Percentiles rank a stretch among this genome's conserved stretches.
Conservation (phyloP, 306 rosid genomes). For the Dalbergia cochinchinensis region DNA sequence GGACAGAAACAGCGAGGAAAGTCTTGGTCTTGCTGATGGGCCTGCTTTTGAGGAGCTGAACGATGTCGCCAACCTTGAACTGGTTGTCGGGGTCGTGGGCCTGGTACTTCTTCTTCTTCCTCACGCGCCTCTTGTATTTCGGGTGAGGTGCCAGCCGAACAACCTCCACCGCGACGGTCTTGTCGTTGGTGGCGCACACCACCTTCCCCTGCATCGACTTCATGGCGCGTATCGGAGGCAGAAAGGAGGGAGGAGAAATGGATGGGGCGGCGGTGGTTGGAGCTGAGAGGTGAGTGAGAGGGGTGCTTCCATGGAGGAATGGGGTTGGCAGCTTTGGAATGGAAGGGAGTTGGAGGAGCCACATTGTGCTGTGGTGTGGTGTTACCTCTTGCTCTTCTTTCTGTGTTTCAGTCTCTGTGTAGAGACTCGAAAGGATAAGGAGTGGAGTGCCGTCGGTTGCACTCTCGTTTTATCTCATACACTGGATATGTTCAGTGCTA, state of each 20-base stretch:
- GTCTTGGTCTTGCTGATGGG: conserved; percentile 94
- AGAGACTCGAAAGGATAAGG: too few relatives aligned
- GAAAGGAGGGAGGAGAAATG: conserved; percentile 46
- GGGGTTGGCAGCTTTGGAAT: conserved; percentile 65
- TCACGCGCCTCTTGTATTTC: conserved; percentile 84
- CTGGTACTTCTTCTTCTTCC: conserved; percentile 97
- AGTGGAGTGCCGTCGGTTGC: too few relatives aligned
- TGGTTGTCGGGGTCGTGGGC: conserved; percentile 90
- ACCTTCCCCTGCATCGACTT: conserved; percentile 81
- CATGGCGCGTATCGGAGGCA: conserved; percentile 72
- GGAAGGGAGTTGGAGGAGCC: conserved; percentile 68
- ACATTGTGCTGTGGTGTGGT: conserved; percentile 26
- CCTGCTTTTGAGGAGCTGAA: conserved; percentile 72
- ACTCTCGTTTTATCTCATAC: too few relatives aligned
- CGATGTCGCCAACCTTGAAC: conserved; percentile 85
- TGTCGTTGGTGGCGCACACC: conserved; percentile 75
- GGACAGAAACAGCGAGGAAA: conserved; percentile 73
- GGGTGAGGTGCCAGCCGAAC: conserved; percentile 87
- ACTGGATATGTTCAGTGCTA: too few relatives aligned
- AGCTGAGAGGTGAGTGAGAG: conserved; percentile 57
- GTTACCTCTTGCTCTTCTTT: background rate
- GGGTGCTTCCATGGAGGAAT: conserved; percentile 63
- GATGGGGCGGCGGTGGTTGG: conserved; percentile 33
- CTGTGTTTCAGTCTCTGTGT: too few relatives aligned
- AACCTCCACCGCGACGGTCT: conserved; percentile 90